Base-by-base conservation (phyloP, 2,329 filamentous ascomycete genomes). In the Cordyceps cicadae region DNA sequence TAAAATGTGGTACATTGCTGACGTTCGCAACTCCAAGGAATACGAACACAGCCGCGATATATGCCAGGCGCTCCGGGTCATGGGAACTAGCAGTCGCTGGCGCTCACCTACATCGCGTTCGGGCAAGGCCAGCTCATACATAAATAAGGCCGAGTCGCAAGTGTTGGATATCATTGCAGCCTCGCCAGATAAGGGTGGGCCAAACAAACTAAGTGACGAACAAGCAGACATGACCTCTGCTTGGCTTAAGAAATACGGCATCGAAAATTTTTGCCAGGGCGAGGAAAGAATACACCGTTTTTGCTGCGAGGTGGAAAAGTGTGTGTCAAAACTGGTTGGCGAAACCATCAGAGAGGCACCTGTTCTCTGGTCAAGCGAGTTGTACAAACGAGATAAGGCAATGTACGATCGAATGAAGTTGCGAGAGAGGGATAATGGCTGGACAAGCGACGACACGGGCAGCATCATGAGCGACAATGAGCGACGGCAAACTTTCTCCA, bases 1-100 rank as follows among this genome's bases (percentile, higher is more conserved):
- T 71, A 97, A 97, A 79, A 96, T 97, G 90, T 99, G 94, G 94
- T 99, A 96, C 71, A 89, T 94, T 63, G 93, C 90, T 1, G 92
- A 97, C 71, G 92, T 97, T 32, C 88, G 90, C 64, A 92, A 93
- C 67, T 97, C 94, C 4, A 89, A 87, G 54, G 85, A 87, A 11
- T 97, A 97, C 68, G 90, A 94, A 63, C 88, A 95, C 66, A 91
- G 90, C 45, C 87, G 87, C 62, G 90, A 93, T 65, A 87, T 97
- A 52, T 90, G 92, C 6, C 83, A 89, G 62, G 94, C 93, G 5
- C 77, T 99, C 54, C 95, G 94, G 73, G 91, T 89, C 8, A 97
- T 99, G 94, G 89, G 87, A 63, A 77, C 85, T 73, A 80, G 85
- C 63, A 80, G 85, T 62, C 80, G 79, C 58, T 80, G 79, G 74